These are phyloP conservation scores for Saprolegnia parasitica DNA, from an alignment of 352 stramenopile genomes.

Conservation along the genomic window DNA sequence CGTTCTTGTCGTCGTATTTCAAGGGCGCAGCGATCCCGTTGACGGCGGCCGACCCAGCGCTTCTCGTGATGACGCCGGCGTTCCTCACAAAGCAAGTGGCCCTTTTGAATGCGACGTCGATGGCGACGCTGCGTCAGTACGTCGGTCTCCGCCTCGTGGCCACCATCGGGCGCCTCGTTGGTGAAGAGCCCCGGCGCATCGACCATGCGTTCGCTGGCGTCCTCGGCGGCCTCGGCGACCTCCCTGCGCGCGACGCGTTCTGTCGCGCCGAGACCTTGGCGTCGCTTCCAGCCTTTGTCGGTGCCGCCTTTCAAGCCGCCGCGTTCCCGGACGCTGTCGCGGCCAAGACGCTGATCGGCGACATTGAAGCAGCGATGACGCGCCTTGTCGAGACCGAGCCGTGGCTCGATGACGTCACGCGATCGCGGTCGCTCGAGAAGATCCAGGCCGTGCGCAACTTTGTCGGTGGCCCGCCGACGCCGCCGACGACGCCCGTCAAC, in stretches of 20 bases:
- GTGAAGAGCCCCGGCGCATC: no score
- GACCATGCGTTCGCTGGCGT: slow-evolving; percentile 33
- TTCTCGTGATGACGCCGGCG: slow-evolving; percentile 40
- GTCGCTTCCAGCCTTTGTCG: slow-evolving; percentile 80
- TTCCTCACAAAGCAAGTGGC: slow-evolving; percentile 14
- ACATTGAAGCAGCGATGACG: slow-evolving; percentile 74
- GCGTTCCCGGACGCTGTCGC: slow-evolving; percentile 77
- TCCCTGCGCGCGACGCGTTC: slow-evolving; percentile 78
- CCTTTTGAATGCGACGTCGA: slow-evolving; percentile 45
- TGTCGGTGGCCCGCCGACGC: slow-evolving; percentile 47
- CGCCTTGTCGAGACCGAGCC: slow-evolving; percentile 66
- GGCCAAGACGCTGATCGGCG: slow-evolving; percentile 83
- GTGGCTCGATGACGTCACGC: slow-evolving; percentile 86
- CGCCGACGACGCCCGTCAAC: slow-evolving; percentile 50
- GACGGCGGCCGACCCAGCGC: no score
- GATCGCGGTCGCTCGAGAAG: slow-evolving; percentile 77
- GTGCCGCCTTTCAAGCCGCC: slow-evolving; percentile 63
- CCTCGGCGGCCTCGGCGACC: slow-evolving; percentile 40
- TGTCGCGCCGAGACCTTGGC: slow-evolving; percentile 78
- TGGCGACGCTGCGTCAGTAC: slow-evolving; percentile 44
- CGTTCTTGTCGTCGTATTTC: no score
- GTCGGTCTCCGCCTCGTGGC: slow-evolving; percentile 53
- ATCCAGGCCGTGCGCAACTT: slow-evolving; percentile 73
- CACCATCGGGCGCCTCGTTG: no score
- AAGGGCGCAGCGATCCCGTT: no score